phyloP scores from a whole-genome alignment of 2,329 filamentous ascomycete species.

The Alternaria sp. region DNA sequence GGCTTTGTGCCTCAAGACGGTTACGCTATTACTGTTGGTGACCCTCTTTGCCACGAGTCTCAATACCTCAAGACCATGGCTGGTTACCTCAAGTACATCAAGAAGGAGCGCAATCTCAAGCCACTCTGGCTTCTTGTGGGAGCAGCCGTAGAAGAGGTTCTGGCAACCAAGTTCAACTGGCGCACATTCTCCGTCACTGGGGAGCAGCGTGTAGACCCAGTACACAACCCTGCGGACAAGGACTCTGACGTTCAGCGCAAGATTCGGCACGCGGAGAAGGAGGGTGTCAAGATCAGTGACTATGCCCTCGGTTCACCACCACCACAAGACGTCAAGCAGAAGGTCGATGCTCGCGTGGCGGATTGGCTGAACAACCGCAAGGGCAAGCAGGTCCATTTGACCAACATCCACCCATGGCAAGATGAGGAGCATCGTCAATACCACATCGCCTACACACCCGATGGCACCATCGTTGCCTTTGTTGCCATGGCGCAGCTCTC shows the following conservation, averaged over 20 bases:
- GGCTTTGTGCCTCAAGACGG: constrained; percentile 81
- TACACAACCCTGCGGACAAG: constrained; percentile 71
- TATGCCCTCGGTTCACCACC: constrained; percentile 70
- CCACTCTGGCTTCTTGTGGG: constrained; percentile 92
- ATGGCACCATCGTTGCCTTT: constrained; percentile 76
- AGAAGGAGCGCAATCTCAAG: constrained; percentile 74
- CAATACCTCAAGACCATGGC: constrained; percentile 79
- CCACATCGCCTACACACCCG: constrained; percentile 77
- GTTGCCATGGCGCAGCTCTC: constrained; percentile 85
- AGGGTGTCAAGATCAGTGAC: constrained; percentile 82
- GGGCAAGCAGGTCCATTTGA: constrained; percentile 87
- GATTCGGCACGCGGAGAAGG: constrained; percentile 79
- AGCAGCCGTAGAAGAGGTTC: constrained; percentile 76
- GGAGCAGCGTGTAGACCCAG: constrained; percentile 84
- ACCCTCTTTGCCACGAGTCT: constrained; percentile 81
- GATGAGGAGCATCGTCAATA: constrained; percentile 85
- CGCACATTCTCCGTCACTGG: constrained; percentile 86
- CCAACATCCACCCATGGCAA: constrained; percentile 88
- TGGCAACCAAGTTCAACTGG: constrained; percentile 84
- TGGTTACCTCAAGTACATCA: constrained; percentile 78
- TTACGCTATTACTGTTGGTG: constrained; percentile 84
- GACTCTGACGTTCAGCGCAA: constrained; percentile 75
- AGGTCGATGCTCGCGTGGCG: constrained; percentile 75
- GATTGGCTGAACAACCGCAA: constrained; percentile 84
- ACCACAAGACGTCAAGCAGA: constrained; percentile 71